Evolutionary conservation across 129 eudicot species (phyloP), one percentile per base, ranked within the genome.

Genomic region (Silybum marianum): DNA sequence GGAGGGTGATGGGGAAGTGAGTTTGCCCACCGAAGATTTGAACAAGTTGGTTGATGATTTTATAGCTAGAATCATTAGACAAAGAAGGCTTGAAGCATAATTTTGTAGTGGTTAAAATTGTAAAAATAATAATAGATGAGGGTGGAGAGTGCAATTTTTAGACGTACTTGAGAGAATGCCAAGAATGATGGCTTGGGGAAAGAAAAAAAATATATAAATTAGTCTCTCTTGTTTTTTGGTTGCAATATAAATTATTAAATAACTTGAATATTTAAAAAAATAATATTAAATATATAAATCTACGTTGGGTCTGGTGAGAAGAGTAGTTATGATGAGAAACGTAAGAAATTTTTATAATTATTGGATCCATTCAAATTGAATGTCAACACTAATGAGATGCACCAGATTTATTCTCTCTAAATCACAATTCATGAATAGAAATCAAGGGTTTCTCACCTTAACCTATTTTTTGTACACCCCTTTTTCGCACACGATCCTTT

Each of bases 1-100:
- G 34, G 71, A 81, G 21, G 74, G 84, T 40, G 80, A 89, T 21
- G 83, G 6, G 66, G 70, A 66, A 38, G 67, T 77, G 78, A n/a
- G 34, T 82, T 84, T 77, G 73, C 74, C 84, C 8, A 38, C 78
- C 3, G 89, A 84, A 58, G 88, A 88, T 72, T 86, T 88, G 73
- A 90, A 88, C 80, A 90, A 82, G 79, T 72, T 87, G 84, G 90
- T 85, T 25, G 94, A 90, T 84, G 90, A 86, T 78, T 88, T 90
- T 72, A 90, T 90, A 48, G 91, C 91, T 39, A 88, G 84, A 54
- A 85, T 90, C 39, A 88, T 83, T 73, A 86, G 77, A 77, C 91
- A 84, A 77, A 84, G 91, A 74, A 81, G 70, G 76, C 82, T 90
- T 79, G 90, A 90, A 79, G 88, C 83, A 34, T 80, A 77, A 72